Evolutionary conservation across 2,329 filamentous ascomycete genomes (phyloP).

Genomic region (Paraphaeosphaeria minitans): DNA sequence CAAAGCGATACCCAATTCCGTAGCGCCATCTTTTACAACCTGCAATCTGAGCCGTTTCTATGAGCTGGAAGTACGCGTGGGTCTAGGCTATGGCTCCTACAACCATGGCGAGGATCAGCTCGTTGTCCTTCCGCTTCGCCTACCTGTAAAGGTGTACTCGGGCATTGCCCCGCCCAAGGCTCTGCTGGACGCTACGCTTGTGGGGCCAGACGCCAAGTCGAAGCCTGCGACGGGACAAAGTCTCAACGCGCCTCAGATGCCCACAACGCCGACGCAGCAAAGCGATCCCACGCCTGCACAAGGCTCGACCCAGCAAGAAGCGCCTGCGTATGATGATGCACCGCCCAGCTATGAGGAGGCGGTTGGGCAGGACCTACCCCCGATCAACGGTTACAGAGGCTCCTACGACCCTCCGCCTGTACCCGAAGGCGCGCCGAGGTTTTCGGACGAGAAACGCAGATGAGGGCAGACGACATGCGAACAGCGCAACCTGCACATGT

Average conservation of each 20-base stretch:
- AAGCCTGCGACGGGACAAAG: constrained; percentile 12
- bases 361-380: constrained; percentile 77
- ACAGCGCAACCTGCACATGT: neutral
- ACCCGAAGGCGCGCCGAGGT: constrained; percentile 43
- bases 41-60: constrained; percentile 87
- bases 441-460: constrained; percentile 45
- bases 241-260: constrained; percentile 22
- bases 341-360: constrained; percentile 95
- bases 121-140: constrained; percentile 76
- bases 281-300: constrained; percentile 28
- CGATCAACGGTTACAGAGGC: constrained; percentile 72
- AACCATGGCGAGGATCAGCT: constrained; percentile 67
- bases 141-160: constrained; percentile 82
- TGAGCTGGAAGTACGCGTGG: constrained; percentile 80
- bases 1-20: constrained; percentile 76
- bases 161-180: constrained; percentile 82
- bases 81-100: constrained; percentile 73
- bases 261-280: constrained; percentile 31
- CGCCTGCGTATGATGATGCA: constrained; percentile 70
- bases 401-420: constrained; percentile 61
- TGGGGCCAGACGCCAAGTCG: constrained; percentile 22
- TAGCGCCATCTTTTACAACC: constrained; percentile 83
- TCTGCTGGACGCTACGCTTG: constrained; percentile 69
- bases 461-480: constrained; percentile 16
- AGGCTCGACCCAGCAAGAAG: constrained; percentile 31